phyloP scores from a whole-genome alignment of 805 yeast species.

The Brettanomyces anomalus region DNA sequence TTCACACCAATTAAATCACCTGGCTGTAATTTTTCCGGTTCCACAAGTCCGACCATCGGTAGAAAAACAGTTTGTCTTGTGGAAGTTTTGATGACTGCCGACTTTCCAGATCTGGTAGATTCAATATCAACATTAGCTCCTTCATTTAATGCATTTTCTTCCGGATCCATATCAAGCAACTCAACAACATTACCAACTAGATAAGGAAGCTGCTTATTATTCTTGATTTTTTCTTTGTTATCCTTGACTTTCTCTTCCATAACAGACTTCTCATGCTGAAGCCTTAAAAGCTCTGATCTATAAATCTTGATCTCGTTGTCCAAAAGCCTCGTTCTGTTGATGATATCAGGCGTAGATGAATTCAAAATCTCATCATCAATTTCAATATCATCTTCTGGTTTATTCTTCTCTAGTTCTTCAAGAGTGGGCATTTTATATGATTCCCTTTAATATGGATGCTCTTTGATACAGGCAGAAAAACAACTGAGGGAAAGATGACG shows the following conservation, averaged over 20 bases:
- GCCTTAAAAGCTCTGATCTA: conserved; percentile 83
- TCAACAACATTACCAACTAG: conserved; percentile 96
- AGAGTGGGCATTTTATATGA: conserved; percentile 62
- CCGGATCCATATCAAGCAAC: conserved; percentile 78
- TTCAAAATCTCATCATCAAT: conserved; percentile 75
- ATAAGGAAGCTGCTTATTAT: conserved; percentile 92
- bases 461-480: too few species aligned
- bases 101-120: conserved; percentile 84
- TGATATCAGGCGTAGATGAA: conserved; percentile 73
- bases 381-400: conserved; percentile 40
- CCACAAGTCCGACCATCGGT: conserved; percentile 94
- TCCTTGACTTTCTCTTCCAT: conserved; percentile 93
- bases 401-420: conserved; percentile 47
- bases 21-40: conserved; percentile 87
- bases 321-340: conserved; percentile 75
- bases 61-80: conserved; percentile 95
- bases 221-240: conserved; percentile 90
- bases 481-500: too few species aligned
- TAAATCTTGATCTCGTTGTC: conserved; percentile 95
- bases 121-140: conserved; percentile 95
- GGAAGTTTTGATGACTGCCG: conserved; percentile 97
- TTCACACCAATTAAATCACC: conserved; percentile 97
- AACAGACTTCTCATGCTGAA: conserved; percentile 85
- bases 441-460: too few species aligned
- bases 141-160: conserved; percentile 74